Evolutionary conservation across 1,284 basidiomycete species (phyloP).

Genomic region (Malassezia arunalokei): DNA sequence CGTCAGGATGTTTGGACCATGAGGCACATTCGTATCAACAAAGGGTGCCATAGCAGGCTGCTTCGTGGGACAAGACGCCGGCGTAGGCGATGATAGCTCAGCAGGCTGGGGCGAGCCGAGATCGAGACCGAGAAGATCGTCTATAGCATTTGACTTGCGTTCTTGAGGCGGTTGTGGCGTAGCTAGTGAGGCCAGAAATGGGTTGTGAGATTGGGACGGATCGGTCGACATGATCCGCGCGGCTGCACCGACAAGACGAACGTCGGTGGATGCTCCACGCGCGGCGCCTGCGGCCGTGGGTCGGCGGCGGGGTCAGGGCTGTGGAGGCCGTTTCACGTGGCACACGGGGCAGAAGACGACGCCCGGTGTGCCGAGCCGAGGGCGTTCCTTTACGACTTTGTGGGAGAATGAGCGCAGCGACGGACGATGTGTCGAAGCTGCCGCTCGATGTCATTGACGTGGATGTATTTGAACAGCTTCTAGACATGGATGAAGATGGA

Average conservation of each 20-base stretch:
- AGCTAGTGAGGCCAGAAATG: not conserved
- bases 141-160: not conserved
- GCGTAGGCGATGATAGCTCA: not conserved
- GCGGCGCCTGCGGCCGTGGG: no score
- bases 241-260: not conserved
- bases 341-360: not conserved
- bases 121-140: constrained; percentile 7
- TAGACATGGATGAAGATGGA: constrained; percentile 73
- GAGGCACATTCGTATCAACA: no score
- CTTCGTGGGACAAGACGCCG: not conserved
- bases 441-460: constrained; percentile 55
- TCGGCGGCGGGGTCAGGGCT: no score
- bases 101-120: not conserved
- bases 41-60: no score
- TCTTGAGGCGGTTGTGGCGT: not conserved
- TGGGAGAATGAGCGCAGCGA: constrained; percentile 4
- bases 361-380: not conserved
- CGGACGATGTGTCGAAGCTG: not conserved
- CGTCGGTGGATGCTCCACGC: not conserved
- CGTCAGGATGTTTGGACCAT: no score
- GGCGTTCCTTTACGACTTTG: not conserved
- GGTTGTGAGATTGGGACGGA: not conserved
- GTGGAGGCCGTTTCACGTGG: no score
- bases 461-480: constrained; percentile 68
- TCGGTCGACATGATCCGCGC: not conserved